A percentile compares a stretch with the other conserved stretches of the same genome.
phyloP scores from a whole-genome alignment of 83 land plant species.

The Picea abies region DNA sequence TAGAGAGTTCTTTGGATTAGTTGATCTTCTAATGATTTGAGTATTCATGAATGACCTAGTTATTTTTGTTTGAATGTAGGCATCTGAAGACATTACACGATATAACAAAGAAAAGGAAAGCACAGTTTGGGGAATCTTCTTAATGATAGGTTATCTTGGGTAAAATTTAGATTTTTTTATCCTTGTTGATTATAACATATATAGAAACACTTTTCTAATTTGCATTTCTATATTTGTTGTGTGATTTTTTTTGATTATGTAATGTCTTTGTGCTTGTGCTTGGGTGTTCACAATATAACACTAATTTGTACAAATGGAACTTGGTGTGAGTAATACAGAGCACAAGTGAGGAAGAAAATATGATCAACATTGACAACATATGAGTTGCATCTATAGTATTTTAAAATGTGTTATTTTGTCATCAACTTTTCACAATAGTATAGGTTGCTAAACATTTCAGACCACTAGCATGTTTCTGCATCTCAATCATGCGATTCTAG shows the following conservation, averaged over 20 bases:
- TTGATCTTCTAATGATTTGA: not conserved
- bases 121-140: slow-evolving; percentile 83
- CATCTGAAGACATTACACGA: slow-evolving; percentile 52
- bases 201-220: not conserved
- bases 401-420: too few relatives aligned
- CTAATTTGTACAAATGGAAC: too few relatives aligned
- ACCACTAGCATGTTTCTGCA: too few relatives aligned
- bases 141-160: slow-evolving; percentile 96
- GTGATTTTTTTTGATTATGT: not conserved
- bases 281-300: not conserved
- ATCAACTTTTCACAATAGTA: too few relatives aligned
- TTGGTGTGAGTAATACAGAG: too few relatives aligned
- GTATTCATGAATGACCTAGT: not conserved
- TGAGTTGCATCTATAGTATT: too few relatives aligned
- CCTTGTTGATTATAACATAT: not conserved
- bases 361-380: too few relatives aligned
- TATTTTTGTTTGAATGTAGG: slow-evolving; percentile 40
- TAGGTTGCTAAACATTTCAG: too few relatives aligned
- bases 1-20: not conserved
- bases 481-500: too few relatives aligned
- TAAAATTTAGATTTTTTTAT: slow-evolving; percentile 19
- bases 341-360: too few relatives aligned
- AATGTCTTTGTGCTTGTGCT: not conserved
- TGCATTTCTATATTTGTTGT: not conserved
- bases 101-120: slow-evolving; percentile 62